Conservation (phyloP, 2,329 filamentous ascomycete genomes). For the Waltergamsia citrina region DNA sequence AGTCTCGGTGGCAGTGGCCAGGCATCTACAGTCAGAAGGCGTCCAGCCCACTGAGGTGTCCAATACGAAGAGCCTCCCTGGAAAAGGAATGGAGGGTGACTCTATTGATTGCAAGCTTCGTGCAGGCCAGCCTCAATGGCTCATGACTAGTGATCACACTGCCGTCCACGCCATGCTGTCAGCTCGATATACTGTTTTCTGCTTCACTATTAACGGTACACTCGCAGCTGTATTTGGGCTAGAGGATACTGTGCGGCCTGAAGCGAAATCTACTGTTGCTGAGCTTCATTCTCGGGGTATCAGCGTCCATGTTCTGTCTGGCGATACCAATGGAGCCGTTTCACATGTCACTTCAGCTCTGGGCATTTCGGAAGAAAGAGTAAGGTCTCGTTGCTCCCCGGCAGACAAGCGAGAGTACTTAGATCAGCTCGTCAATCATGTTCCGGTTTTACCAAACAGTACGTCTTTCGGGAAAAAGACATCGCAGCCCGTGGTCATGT, state of each 20-base stretch:
- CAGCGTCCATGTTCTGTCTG: slow-evolving; percentile 37
- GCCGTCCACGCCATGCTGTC: slow-evolving; percentile 22
- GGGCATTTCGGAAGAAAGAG: slow-evolving; percentile 23
- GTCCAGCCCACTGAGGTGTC: slow-evolving; percentile 11
- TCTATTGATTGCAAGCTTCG: slow-evolving; percentile 18
- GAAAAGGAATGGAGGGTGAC: slow-evolving; percentile 33
- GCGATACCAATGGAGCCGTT: slow-evolving; percentile 43
- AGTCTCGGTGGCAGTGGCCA: slow-evolving; percentile 36
- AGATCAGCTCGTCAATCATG: slow-evolving; percentile 23
- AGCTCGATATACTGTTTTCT: slow-evolving; percentile 33
- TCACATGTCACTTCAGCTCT: slow-evolving; percentile 26
- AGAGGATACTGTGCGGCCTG: slow-evolving; percentile 32
- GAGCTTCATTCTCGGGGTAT: slow-evolving; percentile 27
- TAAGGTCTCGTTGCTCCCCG: slow-evolving; percentile 32
- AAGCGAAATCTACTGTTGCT: slow-evolving; percentile 24
- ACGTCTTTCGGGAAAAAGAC: slow-evolving; percentile 4
- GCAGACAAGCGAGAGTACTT: slow-evolving; percentile 37
- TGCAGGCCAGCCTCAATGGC: slow-evolving; percentile 43
- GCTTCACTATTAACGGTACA: slow-evolving; percentile 27
- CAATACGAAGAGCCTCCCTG: slow-evolving; percentile 27
- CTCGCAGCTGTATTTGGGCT: slow-evolving; percentile 34
- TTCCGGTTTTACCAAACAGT: slow-evolving; percentile 9
- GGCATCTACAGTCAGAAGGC: slow-evolving; percentile 21
- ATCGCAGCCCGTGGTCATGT: slow-evolving; percentile 33
- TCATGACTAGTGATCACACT: slow-evolving; percentile 19